A percentile compares a stretch with the other conserved stretches of the same genome.
Evolutionary conservation across 2,329 filamentous ascomycete species (phyloP).

Genomic region (Trichophyton rubrum): DNA sequence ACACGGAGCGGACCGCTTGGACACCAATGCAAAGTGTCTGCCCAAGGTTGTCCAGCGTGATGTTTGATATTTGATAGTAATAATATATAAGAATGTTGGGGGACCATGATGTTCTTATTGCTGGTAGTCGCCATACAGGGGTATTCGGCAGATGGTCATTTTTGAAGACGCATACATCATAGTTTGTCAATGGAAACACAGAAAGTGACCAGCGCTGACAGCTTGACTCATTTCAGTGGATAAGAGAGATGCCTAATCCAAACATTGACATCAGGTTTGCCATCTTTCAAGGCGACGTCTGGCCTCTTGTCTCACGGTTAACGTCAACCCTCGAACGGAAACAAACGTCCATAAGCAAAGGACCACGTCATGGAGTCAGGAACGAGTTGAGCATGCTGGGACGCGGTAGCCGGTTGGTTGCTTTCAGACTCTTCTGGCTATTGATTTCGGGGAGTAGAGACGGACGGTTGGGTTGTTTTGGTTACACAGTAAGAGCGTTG

Average conservation of each 20-base stretch:
- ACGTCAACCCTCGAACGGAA: not conserved
- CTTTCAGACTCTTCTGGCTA: not conserved
- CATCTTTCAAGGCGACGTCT: not conserved
- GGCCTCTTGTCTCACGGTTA: not conserved
- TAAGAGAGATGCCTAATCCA: not conserved
- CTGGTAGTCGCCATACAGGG: too few relatives aligned
- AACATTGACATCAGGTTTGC: not conserved
- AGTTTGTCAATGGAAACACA: not conserved
- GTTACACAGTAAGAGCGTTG: not conserved
- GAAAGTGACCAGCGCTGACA: not conserved
- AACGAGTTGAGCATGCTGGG: not conserved
- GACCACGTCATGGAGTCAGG: not conserved
- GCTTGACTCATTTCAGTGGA: not conserved
- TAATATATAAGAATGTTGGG: not conserved
- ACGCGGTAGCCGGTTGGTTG: not conserved
- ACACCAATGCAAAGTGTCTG: not conserved
- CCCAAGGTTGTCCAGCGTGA: not conserved
- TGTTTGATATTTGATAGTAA: not conserved
- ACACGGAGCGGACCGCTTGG: slow-evolving; percentile 5
- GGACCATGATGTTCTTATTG: not conserved
- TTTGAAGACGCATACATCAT: not conserved
- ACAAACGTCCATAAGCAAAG: not conserved
- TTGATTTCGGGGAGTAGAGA: too few relatives aligned
- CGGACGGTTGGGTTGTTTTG: not conserved
- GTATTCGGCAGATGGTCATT: too few relatives aligned